Conservation (phyloP, 2,329 filamentous ascomycete species). For the Pseudogymnoascus sp. region DNA sequence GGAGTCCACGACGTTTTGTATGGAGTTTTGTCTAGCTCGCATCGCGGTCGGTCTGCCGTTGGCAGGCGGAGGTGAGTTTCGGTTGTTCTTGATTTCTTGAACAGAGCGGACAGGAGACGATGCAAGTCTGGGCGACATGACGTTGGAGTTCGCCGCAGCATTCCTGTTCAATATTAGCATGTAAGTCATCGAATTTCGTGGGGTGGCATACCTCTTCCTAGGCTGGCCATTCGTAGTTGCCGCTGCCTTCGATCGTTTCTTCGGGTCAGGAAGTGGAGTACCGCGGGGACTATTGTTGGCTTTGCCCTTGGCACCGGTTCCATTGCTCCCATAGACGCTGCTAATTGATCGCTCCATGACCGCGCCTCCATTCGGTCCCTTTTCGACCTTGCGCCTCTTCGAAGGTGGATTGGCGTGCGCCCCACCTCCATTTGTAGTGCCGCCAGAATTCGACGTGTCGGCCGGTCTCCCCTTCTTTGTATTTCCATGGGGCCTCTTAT, state of each 20-base stretch:
- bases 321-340: slow-evolving; percentile 41
- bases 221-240: slow-evolving; percentile 56
- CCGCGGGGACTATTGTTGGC: slow-evolving; percentile 54
- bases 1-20: slow-evolving; percentile 50
- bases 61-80: slow-evolving; percentile 51
- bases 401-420: slow-evolving; percentile 46
- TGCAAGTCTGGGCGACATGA: slow-evolving; percentile 61
- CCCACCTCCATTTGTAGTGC: slow-evolving; percentile 50
- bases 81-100: slow-evolving; percentile 48
- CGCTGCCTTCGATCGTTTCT: slow-evolving; percentile 65
- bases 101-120: slow-evolving; percentile 70
- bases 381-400: slow-evolving; percentile 79
- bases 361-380: slow-evolving; percentile 42
- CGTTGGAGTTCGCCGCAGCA: slow-evolving; percentile 40
- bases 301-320: slow-evolving; percentile 46
- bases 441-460: slow-evolving; percentile 44
- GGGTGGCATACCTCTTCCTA: slow-evolving; percentile 61
- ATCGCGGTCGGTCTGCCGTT: slow-evolving; percentile 57
- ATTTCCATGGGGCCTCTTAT: slow-evolving; percentile 55
- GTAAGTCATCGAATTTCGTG: background rate
- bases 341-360: slow-evolving; percentile 63
- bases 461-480: slow-evolving; percentile 56
- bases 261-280: slow-evolving; percentile 58
- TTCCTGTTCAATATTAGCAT: slow-evolving; percentile 30
- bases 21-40: slow-evolving; percentile 68